Base-by-base conservation (phyloP, 306 rosid species). In the Casuarina equisetifolia region DNA sequence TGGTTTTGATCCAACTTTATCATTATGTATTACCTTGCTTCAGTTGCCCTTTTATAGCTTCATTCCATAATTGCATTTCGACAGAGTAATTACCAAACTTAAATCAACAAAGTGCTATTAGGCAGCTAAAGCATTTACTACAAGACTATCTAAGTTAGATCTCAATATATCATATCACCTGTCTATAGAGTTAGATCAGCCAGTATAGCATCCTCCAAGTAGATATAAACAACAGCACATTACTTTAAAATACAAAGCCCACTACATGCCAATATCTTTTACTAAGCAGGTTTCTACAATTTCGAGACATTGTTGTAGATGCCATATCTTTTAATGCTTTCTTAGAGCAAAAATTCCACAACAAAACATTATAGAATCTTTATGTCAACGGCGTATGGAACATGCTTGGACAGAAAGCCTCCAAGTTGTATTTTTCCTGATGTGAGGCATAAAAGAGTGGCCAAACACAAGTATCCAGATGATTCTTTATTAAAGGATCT, bases 401-500 rank as follows among this genome's bases (percentile, higher is more conserved):
- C 38, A 57, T 6, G 63, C 63, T 57, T 57, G 63, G 10, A 20
- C 10, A 32, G 63, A 7, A 57, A 0, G 9, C 63, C 63, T 2
- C 36, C 38, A 7, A 12, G 43, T 35, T 6, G 9, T 11, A 32
- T 35, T 61, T 7, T 61, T 35, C 68, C 43, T 35, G 68, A 61
- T 12, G 8, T 12, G 43, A 43, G 5, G 72, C 45, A 9, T 52
- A 63, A 8, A 55, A 68, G 38, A 48, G 54, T 39, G 49, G 51
- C 62, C 32, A 67, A 66, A 45, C 66, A 20, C 49, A 46, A 58
- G 69, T 69, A 58, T 36, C 54, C 16, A 76, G 75, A 74, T 25
- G 19, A 17, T 70, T 2, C 2, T 10, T 32, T 61, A 20, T 61
- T 43, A 35, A 35, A 76, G 36, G 3, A 43, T 16, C 43, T 5